Conservation (phyloP, 805 yeast species). For the Starmerella bombicola region DNA sequence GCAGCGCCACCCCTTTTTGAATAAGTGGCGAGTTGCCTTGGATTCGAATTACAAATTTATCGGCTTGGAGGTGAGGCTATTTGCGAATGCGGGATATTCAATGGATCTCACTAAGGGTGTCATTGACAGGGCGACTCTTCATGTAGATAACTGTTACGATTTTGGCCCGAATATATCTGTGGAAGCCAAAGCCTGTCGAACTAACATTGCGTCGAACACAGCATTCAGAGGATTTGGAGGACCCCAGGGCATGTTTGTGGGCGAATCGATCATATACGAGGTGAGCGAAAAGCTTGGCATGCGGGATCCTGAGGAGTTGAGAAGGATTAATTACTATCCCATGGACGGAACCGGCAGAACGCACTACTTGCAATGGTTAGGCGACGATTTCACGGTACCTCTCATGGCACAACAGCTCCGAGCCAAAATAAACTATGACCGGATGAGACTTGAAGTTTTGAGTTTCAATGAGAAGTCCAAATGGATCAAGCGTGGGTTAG, state of each 20-base stretch:
- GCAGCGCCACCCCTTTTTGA: conserved; percentile 38
- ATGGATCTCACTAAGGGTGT: conserved; percentile 40
- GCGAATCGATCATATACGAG: conserved; percentile 33
- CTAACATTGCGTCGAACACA: conserved; percentile 38
- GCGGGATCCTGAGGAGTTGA: conserved; percentile 31
- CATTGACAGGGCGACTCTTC: conserved; percentile 37
- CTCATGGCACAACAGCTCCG: conserved; percentile 31
- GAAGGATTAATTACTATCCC: conserved; percentile 32
- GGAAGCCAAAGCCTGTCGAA: conserved; percentile 33
- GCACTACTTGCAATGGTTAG: conserved; percentile 33
- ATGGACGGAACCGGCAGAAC: conserved; percentile 27
- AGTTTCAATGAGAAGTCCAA: conserved; percentile 32
- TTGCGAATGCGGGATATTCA: conserved; percentile 40
- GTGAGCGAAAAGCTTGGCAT: conserved; percentile 33
- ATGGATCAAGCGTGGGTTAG: conserved; percentile 38
- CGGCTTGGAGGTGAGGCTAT: conserved; percentile 32
- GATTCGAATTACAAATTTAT: conserved; percentile 34
- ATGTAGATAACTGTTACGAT: conserved; percentile 34
- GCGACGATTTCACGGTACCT: conserved; percentile 33
- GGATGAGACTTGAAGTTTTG: conserved; percentile 30
- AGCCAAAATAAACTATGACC: conserved; percentile 30
- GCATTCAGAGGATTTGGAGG: conserved; percentile 42
- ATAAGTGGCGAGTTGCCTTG: conserved; percentile 35
- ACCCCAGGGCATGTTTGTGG: conserved; percentile 39
- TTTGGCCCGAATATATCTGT: conserved; percentile 33